Evolutionary conservation across 169 alveolate species (phyloP).

Genomic region (Plasmodium reichenowi): DNA sequence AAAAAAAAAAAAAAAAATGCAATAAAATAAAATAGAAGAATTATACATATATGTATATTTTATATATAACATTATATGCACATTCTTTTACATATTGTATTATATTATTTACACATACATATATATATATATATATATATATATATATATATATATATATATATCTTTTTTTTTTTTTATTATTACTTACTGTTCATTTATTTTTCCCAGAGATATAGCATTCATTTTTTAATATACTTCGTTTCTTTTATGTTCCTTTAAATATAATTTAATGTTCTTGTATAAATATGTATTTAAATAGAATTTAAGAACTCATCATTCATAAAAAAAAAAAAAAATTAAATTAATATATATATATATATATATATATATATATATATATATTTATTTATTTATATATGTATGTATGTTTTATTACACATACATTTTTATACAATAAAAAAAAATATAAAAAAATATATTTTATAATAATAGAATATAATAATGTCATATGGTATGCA

Average conservation of each 20-base stretch:
- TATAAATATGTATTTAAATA: not conserved
- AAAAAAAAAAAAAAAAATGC: not conserved
- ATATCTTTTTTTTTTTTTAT: not conserved
- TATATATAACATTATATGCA: no score
- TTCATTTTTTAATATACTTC: slow-evolving; percentile 20
- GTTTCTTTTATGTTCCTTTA: no score
- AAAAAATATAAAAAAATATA: no score
- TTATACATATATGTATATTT: not conserved
- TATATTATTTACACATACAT: no score
- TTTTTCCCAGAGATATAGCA: slow-evolving; percentile 39
- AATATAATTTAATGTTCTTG: no score
- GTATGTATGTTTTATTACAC: no score
- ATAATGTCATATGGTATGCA: no score
- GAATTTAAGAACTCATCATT: not conserved
- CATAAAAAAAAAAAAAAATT: not conserved
- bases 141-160: not conserved
- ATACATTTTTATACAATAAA: no score
- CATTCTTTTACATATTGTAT: no score
- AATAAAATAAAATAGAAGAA: not conserved
- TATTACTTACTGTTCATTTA: slow-evolving; percentile 47
- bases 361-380: not conserved
- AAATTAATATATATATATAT: not conserved
- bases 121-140: no score
- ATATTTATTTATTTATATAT: not conserved
- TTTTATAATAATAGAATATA: no score